Evolutionary conservation across 129 eudicot species (phyloP).

Genomic region (Escallonia rubra): DNA sequence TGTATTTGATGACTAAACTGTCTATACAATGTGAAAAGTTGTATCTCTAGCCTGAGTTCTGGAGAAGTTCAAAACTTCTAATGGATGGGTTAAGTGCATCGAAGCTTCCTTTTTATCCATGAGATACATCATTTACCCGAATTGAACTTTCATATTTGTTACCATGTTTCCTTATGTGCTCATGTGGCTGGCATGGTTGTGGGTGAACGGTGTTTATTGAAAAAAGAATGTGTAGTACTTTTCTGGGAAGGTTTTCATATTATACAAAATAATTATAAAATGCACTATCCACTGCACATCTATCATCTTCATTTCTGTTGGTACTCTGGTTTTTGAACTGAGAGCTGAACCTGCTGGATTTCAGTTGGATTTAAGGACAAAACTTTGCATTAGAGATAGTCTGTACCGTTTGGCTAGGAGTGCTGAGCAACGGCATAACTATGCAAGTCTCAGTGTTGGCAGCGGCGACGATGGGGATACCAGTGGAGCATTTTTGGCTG

Average conservation of each 20-base stretch:
- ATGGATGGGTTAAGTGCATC: neutral
- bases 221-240: too few relatives aligned
- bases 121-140: neutral
- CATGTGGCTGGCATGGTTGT: too few relatives aligned
- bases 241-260: too few relatives aligned
- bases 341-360: slow-evolving; percentile 19
- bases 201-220: too few relatives aligned
- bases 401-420: slow-evolving; percentile 91
- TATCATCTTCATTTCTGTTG: neutral
- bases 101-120: neutral
- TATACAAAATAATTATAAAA: too few relatives aligned
- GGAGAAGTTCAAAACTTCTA: too few relatives aligned
- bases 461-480: slow-evolving; percentile 35
- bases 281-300: too few relatives aligned
- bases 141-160: neutral
- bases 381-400: slow-evolving; percentile 90
- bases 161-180: too few relatives aligned
- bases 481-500: slow-evolving; percentile 37
- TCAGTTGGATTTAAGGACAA: slow-evolving; percentile 85
- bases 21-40: too few relatives aligned
- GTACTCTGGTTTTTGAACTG: slow-evolving; percentile 14
- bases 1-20: too few relatives aligned
- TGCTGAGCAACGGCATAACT: slow-evolving; percentile 73
- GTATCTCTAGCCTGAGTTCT: too few relatives aligned
- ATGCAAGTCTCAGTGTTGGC: slow-evolving; percentile 30